Evolutionary conservation across 768 basidiomycete genomes (phyloP).

Genomic region (Kwoniella sp.): DNA sequence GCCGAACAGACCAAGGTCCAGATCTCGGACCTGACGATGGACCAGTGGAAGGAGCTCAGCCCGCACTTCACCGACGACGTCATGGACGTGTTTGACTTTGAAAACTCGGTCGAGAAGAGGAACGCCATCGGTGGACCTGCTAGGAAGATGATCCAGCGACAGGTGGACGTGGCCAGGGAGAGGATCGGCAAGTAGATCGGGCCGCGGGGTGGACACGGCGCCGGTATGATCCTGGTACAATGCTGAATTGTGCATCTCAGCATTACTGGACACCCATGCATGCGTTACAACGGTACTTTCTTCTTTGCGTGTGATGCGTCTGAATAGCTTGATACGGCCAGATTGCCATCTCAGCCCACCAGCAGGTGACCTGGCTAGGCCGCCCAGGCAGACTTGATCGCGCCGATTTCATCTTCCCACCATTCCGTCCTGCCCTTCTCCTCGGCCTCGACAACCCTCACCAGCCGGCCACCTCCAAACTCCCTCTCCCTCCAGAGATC

Average conservation of each 20-base stretch:
- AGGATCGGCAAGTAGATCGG: slow-evolving; percentile 51
- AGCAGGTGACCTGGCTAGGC: too few relatives aligned
- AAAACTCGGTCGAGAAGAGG: slow-evolving; percentile 87
- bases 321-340: too few relatives aligned
- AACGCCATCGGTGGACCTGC: slow-evolving; percentile 90
- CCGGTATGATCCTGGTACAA: too few relatives aligned
- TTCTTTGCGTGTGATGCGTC: too few relatives aligned
- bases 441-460: slow-evolving; percentile 54
- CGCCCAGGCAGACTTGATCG: slow-evolving; percentile 7
- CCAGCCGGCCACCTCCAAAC: slow-evolving; percentile 53
- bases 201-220: too few relatives aligned
- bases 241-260: too few relatives aligned
- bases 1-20: slow-evolving; percentile 79
- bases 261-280: too few relatives aligned
- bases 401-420: slow-evolving; percentile 66
- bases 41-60: slow-evolving; percentile 72
- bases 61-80: slow-evolving; percentile 78
- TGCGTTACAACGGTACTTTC: too few relatives aligned
- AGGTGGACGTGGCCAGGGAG: slow-evolving; percentile 70
- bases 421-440: slow-evolving; percentile 65
- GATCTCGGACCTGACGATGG: slow-evolving; percentile 71
- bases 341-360: too few relatives aligned
- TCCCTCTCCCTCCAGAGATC: slow-evolving; percentile 38
- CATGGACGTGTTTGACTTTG: slow-evolving; percentile 82
- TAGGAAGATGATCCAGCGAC: slow-evolving; percentile 73